A percentile compares a stretch with the other conserved stretches of the same genome.
phyloP scores from a whole-genome alignment of 352 stramenopile genomes.

The Globisporangium middletonii region DNA sequence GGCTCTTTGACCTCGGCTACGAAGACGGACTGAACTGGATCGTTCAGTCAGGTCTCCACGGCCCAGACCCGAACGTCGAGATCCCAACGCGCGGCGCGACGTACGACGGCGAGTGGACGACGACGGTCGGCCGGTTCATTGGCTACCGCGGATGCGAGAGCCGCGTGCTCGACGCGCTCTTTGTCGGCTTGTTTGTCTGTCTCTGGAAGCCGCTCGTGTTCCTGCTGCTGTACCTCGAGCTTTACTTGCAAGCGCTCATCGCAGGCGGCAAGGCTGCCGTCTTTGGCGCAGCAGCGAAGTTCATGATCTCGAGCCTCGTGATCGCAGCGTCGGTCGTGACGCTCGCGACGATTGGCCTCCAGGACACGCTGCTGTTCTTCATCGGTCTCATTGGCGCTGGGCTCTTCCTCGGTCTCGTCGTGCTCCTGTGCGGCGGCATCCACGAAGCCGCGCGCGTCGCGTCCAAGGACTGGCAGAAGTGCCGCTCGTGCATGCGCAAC shows the following conservation, averaged over 20 bases:
- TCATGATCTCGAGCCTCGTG: conserved; percentile 56
- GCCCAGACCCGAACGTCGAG: conserved; percentile 24
- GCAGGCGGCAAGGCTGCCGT: conserved; percentile 63
- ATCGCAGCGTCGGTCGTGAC: conserved; percentile 38
- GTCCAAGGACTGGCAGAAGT: conserved; percentile 71
- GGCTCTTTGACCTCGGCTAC: conserved; percentile 84
- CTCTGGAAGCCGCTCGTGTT: conserved; percentile 80
- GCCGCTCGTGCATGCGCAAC: conserved; percentile 62
- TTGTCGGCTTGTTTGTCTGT: conserved; percentile 67
- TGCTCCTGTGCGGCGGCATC: conserved; percentile 54
- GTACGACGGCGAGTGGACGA: conserved; percentile 59
- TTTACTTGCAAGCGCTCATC: conserved; percentile 68
- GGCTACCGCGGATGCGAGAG: conserved; percentile 69
- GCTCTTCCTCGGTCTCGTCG: conserved; percentile 51
- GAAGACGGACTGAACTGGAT: conserved; percentile 73
- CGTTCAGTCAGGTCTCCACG: conserved; percentile 30
- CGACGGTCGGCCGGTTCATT: conserved; percentile 66
- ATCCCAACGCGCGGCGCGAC: conserved; percentile 49
- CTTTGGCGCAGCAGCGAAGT: conserved; percentile 59
- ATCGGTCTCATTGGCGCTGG: conserved; percentile 36
- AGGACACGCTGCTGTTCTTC: conserved; percentile 57
- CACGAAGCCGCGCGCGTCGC: conserved; percentile 46
- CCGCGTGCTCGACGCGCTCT: conserved; percentile 62
- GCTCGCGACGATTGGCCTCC: conserved; percentile 44
- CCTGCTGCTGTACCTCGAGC: conserved; percentile 71